A percentile compares a stretch with the other conserved stretches of the same genome.
Conservation (phyloP, 768 basidiomycete species). For the Russula abietina region DNA sequence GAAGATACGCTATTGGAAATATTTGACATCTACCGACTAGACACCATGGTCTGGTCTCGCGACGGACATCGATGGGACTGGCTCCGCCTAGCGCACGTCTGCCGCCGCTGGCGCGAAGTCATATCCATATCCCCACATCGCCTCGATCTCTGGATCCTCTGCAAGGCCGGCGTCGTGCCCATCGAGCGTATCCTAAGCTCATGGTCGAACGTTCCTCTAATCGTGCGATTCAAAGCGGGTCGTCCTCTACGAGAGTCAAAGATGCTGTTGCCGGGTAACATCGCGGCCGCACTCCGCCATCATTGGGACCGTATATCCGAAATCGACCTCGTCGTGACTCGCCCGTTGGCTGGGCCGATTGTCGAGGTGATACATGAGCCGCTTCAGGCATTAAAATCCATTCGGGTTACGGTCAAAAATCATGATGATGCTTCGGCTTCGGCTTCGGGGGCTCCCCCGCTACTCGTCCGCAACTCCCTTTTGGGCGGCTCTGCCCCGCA, state of each 20-base stretch:
- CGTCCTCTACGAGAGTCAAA: background rate
- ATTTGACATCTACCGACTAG: slow-evolving; percentile 1
- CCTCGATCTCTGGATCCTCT: background rate
- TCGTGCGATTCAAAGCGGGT: background rate
- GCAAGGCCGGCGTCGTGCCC: background rate
- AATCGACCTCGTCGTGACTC: background rate
- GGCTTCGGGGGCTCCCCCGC: too few species aligned
- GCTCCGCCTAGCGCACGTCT: slow-evolving; percentile 1
- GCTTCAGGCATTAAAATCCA: slow-evolving; percentile 9
- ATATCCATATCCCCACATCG: background rate
- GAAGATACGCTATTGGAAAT: background rate
- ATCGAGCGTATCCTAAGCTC: background rate
- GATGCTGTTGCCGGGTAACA: background rate
- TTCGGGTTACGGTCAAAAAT: slow-evolving; percentile 29
- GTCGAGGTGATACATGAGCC: slow-evolving; percentile 30
- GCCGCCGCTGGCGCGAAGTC: background rate
- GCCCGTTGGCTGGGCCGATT: slow-evolving; percentile 16
- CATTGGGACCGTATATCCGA: background rate
- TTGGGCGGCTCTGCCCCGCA: slow-evolving; percentile 7
- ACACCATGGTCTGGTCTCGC: background rate
- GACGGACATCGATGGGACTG: background rate
- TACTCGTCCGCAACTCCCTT: background rate
- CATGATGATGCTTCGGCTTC: too few species aligned
- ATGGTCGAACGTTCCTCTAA: slow-evolving; percentile 1
- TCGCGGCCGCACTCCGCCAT: background rate